A percentile compares a stretch with the other conserved stretches of the same genome.
phyloP scores from a whole-genome alignment of 1,284 basidiomycete species.

The Trichosporon asahii region DNA sequence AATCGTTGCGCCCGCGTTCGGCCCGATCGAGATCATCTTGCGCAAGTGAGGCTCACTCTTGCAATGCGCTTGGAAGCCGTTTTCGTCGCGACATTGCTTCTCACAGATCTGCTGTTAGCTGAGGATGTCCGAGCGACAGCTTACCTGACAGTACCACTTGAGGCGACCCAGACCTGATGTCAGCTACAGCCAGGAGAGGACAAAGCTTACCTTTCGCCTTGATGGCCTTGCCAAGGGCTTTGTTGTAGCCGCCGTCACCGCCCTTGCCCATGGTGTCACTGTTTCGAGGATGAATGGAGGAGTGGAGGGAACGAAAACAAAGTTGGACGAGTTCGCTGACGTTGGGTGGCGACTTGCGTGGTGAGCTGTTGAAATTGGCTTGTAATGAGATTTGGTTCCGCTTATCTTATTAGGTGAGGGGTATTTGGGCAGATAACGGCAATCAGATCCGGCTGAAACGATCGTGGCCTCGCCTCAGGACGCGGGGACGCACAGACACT shows the following conservation, averaged over 20 bases:
- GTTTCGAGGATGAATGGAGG: background rate
- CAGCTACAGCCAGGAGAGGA: background rate
- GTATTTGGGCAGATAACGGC: slow-evolving; percentile 5
- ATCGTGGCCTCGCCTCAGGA: background rate
- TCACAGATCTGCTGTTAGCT: slow-evolving; percentile 60
- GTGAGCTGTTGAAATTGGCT: background rate
- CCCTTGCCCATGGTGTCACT: slow-evolving; percentile 46
- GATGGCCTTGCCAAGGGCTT: slow-evolving; percentile 90
- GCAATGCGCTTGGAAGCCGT: slow-evolving; percentile 67
- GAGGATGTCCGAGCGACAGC: slow-evolving; percentile 67
- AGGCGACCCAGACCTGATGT: slow-evolving; percentile 70
- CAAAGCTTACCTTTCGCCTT: slow-evolving; percentile 71
- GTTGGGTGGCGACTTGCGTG: background rate
- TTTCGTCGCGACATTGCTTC: slow-evolving; percentile 87
- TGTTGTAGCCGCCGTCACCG: slow-evolving; percentile 73
- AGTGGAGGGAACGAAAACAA: slow-evolving; percentile 1
- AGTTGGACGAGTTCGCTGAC: background rate
- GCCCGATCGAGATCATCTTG: slow-evolving; percentile 93
- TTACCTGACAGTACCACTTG: slow-evolving; percentile 91
- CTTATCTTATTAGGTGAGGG: background rate
- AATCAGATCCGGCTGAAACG: background rate
- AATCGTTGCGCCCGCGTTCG: slow-evolving; percentile 86
- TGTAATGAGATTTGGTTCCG: background rate
- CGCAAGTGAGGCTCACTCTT: slow-evolving; percentile 65
- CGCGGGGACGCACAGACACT: background rate